These are phyloP conservation scores for Cladosporium cucumerinum DNA, from an alignment of 2,329 filamentous ascomycete genomes.

Conservation along the genomic window DNA sequence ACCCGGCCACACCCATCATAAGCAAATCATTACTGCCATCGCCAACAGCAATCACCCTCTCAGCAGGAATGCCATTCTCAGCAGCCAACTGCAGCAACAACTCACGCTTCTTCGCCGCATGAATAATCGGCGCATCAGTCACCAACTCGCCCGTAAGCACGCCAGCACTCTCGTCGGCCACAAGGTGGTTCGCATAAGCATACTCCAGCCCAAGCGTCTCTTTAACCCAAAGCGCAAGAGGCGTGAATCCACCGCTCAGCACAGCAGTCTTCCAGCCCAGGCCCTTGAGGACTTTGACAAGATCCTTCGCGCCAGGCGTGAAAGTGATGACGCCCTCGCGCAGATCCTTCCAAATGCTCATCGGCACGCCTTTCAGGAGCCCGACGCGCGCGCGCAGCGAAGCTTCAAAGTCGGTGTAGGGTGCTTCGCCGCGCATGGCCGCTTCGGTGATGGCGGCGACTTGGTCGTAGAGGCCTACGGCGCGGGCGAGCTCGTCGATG, in stretches of 20 bases:
- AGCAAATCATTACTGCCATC: constrained; percentile 80
- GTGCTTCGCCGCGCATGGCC: constrained; percentile 84
- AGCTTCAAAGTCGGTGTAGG: constrained; percentile 73
- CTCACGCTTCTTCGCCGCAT: constrained; percentile 70
- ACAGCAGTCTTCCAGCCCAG: constrained; percentile 87
- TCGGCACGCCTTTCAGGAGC: constrained; percentile 76
- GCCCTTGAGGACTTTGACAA: constrained; percentile 70
- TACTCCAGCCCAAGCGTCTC: constrained; percentile 78
- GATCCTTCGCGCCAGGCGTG: constrained; percentile 72
- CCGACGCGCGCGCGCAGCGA: constrained; percentile 77
- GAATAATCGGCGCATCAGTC: constrained; percentile 68
- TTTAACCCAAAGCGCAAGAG: constrained; percentile 83
- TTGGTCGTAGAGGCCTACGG: constrained; percentile 63
- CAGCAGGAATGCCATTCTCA: constrained; percentile 62
- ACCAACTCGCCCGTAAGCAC: constrained; percentile 69
- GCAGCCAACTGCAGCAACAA: constrained; percentile 68
- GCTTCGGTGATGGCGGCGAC: constrained; percentile 87
- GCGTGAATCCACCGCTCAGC: constrained; percentile 86
- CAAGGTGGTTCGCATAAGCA: constrained; percentile 81
- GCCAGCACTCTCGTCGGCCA: constrained; percentile 52
- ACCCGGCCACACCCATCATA: constrained; percentile 72
- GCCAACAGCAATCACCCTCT: constrained; percentile 70
- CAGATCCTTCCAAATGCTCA: constrained; percentile 67
- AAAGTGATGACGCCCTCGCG: constrained; percentile 68
- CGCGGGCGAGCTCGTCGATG: constrained; percentile 88